Conservation (phyloP, 78 protist genomes). For the Dictyostelium brefeldianum region DNA sequence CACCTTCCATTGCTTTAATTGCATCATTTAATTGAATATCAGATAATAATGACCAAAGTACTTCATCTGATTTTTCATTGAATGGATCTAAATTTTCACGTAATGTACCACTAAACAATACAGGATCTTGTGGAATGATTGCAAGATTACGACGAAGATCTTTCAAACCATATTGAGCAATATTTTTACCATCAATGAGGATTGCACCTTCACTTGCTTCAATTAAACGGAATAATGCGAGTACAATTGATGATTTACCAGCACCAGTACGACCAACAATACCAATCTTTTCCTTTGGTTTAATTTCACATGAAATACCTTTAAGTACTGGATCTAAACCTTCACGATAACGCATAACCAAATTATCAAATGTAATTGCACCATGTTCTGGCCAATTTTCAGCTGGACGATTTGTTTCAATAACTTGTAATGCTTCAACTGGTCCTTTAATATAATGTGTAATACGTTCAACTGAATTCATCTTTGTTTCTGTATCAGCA, state of each 20-base stretch:
- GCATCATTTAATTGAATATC: slow-evolving; percentile 72
- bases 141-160: slow-evolving; percentile 87
- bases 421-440: slow-evolving; percentile 58
- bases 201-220: slow-evolving; percentile 75
- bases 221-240: slow-evolving; percentile 85
- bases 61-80: slow-evolving; percentile 74
- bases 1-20: slow-evolving; percentile 37
- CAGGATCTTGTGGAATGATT: slow-evolving; percentile 96
- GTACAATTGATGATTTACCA: slow-evolving; percentile 80
- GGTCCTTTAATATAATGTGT: slow-evolving; percentile 75
- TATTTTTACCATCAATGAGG: slow-evolving; percentile 85
- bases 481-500: slow-evolving; percentile 79
- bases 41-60: slow-evolving; percentile 84
- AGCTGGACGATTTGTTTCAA: slow-evolving; percentile 19
- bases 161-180: slow-evolving; percentile 71
- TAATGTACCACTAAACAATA: slow-evolving; percentile 90
- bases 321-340: slow-evolving; percentile 90
- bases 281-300: slow-evolving; percentile 91
- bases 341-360: slow-evolving; percentile 89
- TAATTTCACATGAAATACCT: slow-evolving; percentile 71
- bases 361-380: slow-evolving; percentile 64
- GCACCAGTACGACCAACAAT: slow-evolving; percentile 96
- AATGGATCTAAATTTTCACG: slow-evolving; percentile 96
- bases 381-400: slow-evolving; percentile 88
- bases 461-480: slow-evolving; percentile 86